A percentile compares a stretch with the other conserved stretches of the same genome.
Evolutionary conservation across 805 yeast species (phyloP).

Genomic region (Lipomyces kockii): DNA sequence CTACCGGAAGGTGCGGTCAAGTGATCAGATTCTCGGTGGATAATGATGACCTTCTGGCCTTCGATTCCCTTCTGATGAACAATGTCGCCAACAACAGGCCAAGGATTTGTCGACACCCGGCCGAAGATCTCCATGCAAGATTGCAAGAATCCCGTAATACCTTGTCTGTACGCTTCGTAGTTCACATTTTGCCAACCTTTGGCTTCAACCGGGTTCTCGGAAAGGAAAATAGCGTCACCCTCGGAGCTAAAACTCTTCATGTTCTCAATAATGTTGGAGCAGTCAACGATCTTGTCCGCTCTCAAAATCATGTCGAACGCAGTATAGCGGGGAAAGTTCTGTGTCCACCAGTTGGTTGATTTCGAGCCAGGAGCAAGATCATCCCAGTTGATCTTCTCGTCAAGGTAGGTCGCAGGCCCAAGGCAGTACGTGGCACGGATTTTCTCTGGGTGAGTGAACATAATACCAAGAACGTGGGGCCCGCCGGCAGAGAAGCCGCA

Average conservation of each 20-base stretch:
- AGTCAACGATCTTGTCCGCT: constrained; percentile 25
- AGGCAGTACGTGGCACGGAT: constrained; percentile 29
- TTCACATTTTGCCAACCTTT: constrained; percentile 34
- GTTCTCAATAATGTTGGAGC: constrained; percentile 28
- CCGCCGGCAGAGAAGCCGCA: constrained; percentile 38
- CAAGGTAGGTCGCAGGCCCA: constrained; percentile 35
- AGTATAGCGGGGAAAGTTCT: constrained; percentile 21
- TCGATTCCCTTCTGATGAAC: constrained; percentile 27
- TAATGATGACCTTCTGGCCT: constrained; percentile 28
- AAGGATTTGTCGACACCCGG: constrained; percentile 25
- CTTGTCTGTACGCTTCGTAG: constrained; percentile 36
- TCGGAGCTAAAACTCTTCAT: constrained; percentile 27
- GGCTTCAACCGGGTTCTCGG: constrained; percentile 34
- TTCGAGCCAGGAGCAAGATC: constrained; percentile 28
- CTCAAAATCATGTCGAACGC: constrained; percentile 20
- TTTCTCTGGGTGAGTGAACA: constrained; percentile 29
- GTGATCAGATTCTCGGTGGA: constrained; percentile 31
- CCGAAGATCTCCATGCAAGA: constrained; percentile 37
- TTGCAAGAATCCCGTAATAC: constrained; percentile 28
- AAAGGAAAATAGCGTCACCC: constrained; percentile 29
- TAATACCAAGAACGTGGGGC: constrained; percentile 34
- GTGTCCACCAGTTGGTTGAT: constrained; percentile 26
- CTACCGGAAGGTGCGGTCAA: constrained; percentile 27
- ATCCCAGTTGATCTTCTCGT: constrained; percentile 24
- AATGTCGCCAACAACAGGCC: constrained; percentile 36